These are phyloP conservation scores for Solanum sparsipilum DNA, from an alignment of 257 asterid genomes.

Conservation along the genomic window DNA sequence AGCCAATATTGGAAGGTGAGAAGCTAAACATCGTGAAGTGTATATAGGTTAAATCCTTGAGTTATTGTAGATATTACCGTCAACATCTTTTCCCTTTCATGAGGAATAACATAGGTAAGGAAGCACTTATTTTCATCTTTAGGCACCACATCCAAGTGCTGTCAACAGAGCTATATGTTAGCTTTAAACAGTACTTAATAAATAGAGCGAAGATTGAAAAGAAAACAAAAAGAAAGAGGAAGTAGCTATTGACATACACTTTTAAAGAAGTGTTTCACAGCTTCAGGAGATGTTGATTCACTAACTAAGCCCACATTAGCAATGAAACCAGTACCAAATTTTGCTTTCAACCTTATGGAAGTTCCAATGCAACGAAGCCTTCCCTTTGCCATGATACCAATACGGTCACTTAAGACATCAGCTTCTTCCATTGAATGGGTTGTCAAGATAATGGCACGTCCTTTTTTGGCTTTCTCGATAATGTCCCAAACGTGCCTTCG, in stretches of 20 bases:
- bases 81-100: slow-evolving; percentile 66
- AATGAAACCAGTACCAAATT: slow-evolving; percentile 82
- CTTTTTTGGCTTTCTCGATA: slow-evolving; percentile 75
- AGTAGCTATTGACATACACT: slow-evolving; percentile 34
- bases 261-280: slow-evolving; percentile 69
- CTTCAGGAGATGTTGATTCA: slow-evolving; percentile 23
- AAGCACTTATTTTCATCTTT: slow-evolving; percentile 72
- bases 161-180: slow-evolving; percentile 6
- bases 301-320: slow-evolving; percentile 66
- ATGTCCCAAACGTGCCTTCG: slow-evolving; percentile 94
- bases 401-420: slow-evolving; percentile 78
- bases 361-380: slow-evolving; percentile 96
- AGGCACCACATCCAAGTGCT: slow-evolving; percentile 63
- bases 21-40: not conserved
- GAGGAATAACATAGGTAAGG: slow-evolving; percentile 83
- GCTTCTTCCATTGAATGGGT: slow-evolving; percentile 99
- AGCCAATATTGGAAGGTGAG: not conserved
- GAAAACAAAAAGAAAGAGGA: not conserved
- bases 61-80: slow-evolving; percentile 33
- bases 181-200: not conserved
- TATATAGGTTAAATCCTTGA: not conserved
- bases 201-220: not conserved
- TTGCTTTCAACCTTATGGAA: slow-evolving; percentile 78
- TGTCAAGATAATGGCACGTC: slow-evolving; percentile 79
- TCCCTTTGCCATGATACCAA: slow-evolving; percentile 96